Evolutionary conservation across 2,329 filamentous ascomycete genomes (phyloP).

Genomic region (Fusarium algeriense): DNA sequence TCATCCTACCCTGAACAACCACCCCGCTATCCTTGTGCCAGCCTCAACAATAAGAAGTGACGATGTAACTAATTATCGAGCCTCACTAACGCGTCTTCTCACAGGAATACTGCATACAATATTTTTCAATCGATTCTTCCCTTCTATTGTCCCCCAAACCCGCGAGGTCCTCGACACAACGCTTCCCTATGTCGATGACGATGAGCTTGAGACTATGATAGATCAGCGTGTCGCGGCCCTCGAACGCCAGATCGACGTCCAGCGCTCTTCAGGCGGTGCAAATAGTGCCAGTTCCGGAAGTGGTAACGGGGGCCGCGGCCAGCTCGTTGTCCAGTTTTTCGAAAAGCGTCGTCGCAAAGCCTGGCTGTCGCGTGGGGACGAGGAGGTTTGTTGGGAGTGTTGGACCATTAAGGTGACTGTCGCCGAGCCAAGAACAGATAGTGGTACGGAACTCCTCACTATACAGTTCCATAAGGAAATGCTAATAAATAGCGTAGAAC

Average conservation of each 20-base stretch:
- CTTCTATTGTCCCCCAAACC: constrained; percentile 82
- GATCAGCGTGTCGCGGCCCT: constrained; percentile 86
- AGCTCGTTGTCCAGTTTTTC: constrained; percentile 91
- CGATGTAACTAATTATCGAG: background rate
- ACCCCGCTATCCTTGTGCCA: constrained; percentile 31
- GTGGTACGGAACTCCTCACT: constrained; percentile 67
- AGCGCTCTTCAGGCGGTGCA: constrained; percentile 57
- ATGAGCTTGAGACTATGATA: constrained; percentile 92
- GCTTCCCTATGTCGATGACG: constrained; percentile 88
- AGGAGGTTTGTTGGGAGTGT: constrained; percentile 96
- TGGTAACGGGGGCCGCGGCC: constrained; percentile 73
- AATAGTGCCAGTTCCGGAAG: constrained; percentile 18
- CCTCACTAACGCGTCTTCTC: background rate
- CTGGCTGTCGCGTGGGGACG: constrained; percentile 83
- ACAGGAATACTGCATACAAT: constrained; percentile 93
- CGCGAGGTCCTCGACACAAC: constrained; percentile 92
- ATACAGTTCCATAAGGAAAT: background rate
- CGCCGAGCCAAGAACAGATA: constrained; percentile 88
- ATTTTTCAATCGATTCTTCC: constrained; percentile 99
- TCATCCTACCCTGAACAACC: constrained; percentile 41
- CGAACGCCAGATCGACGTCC: constrained; percentile 78
- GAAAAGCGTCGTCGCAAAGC: constrained; percentile 89
- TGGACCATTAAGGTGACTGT: constrained; percentile 97
- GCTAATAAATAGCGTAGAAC: constrained; percentile 66
- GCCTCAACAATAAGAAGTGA: constrained; percentile 6